Conservation (phyloP, 2,329 filamentous ascomycete species). For the Gliomastix tumulicola region DNA sequence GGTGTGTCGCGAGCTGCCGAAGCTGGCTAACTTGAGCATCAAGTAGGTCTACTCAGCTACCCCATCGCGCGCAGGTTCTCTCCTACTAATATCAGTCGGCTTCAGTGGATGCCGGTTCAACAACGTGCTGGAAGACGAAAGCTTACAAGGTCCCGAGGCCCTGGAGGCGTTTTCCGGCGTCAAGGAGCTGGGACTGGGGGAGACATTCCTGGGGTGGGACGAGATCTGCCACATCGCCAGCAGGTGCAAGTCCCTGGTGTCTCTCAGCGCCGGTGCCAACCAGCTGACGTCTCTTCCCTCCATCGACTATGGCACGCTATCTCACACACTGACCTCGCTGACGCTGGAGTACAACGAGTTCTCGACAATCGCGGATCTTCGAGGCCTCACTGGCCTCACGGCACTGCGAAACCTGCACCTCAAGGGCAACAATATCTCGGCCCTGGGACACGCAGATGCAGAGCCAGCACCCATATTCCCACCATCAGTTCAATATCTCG, state of each 20-base stretch:
- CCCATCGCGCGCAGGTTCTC: not conserved
- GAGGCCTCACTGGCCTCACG: conserved; percentile 41
- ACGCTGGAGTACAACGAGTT: conserved; percentile 70
- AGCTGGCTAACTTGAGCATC: conserved; percentile 59
- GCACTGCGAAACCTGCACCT: conserved; percentile 58
- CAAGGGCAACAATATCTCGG: conserved; percentile 67
- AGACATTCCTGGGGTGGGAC: conserved; percentile 60
- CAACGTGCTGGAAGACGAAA: conserved; percentile 26
- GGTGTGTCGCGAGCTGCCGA: conserved; percentile 65
- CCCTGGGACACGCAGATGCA: conserved; percentile 19
- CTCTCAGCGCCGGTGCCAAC: conserved; percentile 50
- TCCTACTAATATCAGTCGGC: not conserved
- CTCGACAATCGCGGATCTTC: conserved; percentile 47
- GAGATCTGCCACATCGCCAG: conserved; percentile 49
- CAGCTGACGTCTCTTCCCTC: conserved; percentile 44
- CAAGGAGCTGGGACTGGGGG: conserved; percentile 56
- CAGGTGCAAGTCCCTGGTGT: conserved; percentile 45
- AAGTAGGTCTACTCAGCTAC: conserved; percentile 49
- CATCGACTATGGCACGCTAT: conserved; percentile 29
- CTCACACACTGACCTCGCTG: conserved; percentile 50
- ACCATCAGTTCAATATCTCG: conserved; percentile 53
- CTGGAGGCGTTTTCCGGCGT: conserved; percentile 40
- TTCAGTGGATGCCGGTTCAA: conserved; percentile 67
- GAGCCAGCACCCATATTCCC: conserved; percentile 41
- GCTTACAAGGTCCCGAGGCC: conserved; percentile 20